A percentile compares a stretch with the other conserved stretches of the same genome.
These are phyloP conservation scores for Tetracladium maxilliforme DNA, from an alignment of 2,329 filamentous ascomycete species.

Conservation along the genomic window DNA sequence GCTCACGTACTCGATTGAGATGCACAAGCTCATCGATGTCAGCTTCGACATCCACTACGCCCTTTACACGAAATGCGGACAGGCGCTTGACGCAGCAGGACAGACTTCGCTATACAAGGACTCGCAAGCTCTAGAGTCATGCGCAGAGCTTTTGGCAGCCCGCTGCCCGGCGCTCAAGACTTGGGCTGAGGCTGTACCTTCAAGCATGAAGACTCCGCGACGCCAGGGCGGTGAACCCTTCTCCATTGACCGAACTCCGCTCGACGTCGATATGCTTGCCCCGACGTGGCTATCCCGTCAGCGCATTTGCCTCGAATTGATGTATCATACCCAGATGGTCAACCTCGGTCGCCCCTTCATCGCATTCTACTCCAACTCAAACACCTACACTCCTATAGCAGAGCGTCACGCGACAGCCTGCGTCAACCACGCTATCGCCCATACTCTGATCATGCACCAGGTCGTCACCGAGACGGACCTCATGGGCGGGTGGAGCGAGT, in stretches of 20 bases:
- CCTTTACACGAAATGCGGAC: constrained; percentile 14
- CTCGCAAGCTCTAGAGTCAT: constrained; percentile 8
- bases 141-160: constrained; percentile 11
- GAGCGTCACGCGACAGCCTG: constrained; percentile 14
- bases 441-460: constrained; percentile 23
- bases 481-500: constrained; percentile 20
- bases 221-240: constrained; percentile 17
- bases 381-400: constrained; percentile 7
- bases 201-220: constrained; percentile 19
- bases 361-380: constrained; percentile 12
- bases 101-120: constrained; percentile 13
- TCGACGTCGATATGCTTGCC: constrained; percentile 16
- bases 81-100: constrained; percentile 8
- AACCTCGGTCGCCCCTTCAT: constrained; percentile 24
- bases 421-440: constrained; percentile 17
- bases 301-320: constrained; percentile 24
- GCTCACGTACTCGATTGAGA: constrained; percentile 14
- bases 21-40: constrained; percentile 14
- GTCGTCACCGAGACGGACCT: constrained; percentile 15
- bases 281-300: constrained; percentile 26
- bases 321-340: constrained; percentile 23
- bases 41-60: constrained; percentile 12
- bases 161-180: constrained; percentile 12
- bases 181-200: constrained; percentile 20
- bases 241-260: constrained; percentile 18